These are phyloP conservation scores for Tillandsia fasciculata DNA, from an alignment of 176 grass and related monocot genomes.

Conservation along the genomic window DNA sequence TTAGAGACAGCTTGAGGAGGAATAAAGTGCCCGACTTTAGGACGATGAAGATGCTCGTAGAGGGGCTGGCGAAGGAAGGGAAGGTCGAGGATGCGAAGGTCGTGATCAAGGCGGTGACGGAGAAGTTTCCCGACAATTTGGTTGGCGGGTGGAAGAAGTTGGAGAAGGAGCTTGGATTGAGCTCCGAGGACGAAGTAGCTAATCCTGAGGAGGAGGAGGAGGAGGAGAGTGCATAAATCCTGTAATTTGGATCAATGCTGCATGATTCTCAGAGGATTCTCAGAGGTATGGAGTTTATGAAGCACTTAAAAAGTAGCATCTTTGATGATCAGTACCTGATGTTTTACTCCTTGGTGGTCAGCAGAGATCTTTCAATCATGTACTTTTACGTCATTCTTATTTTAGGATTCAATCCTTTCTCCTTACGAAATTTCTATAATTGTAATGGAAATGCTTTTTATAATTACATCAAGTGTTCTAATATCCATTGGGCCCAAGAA, in stretches of 20 bases:
- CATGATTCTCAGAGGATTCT: neutral
- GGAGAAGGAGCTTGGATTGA: constrained; percentile 45
- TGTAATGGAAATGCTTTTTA: no score
- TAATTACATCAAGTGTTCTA: no score
- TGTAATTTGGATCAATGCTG: neutral
- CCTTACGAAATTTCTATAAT: no score
- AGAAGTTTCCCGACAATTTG: constrained; percentile 27
- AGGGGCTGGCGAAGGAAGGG: constrained; percentile 41
- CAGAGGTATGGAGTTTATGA: neutral
- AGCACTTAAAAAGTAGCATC: neutral
- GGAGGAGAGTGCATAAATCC: constrained; percentile 4
- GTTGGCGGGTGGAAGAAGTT: constrained; percentile 46
- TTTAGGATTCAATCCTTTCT: no score
- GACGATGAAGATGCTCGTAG: constrained; percentile 40
- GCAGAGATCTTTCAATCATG: no score
- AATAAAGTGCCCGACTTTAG: constrained; percentile 39
- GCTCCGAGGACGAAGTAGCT: constrained; percentile 13
- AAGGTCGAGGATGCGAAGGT: constrained; percentile 35
- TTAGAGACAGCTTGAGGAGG: constrained; percentile 36
- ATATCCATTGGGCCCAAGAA: no score
- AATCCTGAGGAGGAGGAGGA: neutral
- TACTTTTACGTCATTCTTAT: no score
- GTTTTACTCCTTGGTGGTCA: no score
- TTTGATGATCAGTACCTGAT: neutral
- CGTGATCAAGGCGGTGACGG: constrained; percentile 24